Base-by-base conservation (phyloP, 2,329 filamentous ascomycete genomes). In the Pseudopithomyces chartarum region DNA sequence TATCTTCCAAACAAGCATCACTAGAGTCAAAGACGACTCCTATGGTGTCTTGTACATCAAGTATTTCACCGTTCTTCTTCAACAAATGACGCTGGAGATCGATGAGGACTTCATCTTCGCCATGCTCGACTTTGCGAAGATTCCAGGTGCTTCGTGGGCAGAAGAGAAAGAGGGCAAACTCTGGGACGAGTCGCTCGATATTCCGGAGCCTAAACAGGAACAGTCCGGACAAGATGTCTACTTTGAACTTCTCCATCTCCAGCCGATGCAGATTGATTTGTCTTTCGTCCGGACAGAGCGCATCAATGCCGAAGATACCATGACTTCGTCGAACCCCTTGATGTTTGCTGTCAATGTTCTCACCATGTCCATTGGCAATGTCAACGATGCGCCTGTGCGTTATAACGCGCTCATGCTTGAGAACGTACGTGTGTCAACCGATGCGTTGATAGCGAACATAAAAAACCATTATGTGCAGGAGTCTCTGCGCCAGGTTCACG, bases 321-420 rank as follows among this genome's bases (percentile, higher is more conserved):
- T 92, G 45, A 92, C 91, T 45, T 80, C 79, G 13, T 92, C 92
- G 40, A 99, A 97, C 71, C 96, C 96, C 0, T 84, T 99, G 75
- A 98, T 98, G 93, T 99, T 98, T 80, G 93, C 97, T 73, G 88
- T 98, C 75, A 98, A 99, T 71, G 91, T 98, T 64, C 88, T 99
- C 81, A 98, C 96, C 0, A 99, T 99, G 95, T 96, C 95, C 13
- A 95, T 99, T 69, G 95, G 95, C 62, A 99, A 99, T 69, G 92
- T 99, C 81, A 99, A 99, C 69, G 96, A 99, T 76, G 95, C 95
- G 6, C 96, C 95, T 0, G 88, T 99, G 52, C 88, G 92, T 46
- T 87, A 99, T 73, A 99, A 98, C 61, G 92, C 95, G 1, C 81
- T 99, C 22, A 90, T 99, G 80, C 80, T 99, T 22, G 95, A 99